Evolutionary conservation across 192 early-diverging fungal genomes (phyloP).

Genomic region (Chytriomyces sp.): DNA sequence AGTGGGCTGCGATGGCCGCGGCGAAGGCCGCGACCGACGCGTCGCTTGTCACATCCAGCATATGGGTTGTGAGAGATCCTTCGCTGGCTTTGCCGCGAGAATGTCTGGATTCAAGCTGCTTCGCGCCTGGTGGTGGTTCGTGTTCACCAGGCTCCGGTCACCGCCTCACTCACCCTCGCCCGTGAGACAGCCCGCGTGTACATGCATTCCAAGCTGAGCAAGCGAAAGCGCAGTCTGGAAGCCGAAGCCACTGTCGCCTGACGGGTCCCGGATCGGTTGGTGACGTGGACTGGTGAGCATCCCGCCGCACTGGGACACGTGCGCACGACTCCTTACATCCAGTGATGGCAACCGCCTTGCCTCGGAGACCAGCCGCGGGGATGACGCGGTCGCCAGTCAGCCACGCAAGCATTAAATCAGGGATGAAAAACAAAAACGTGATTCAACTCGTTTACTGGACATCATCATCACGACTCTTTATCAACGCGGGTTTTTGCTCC

Average conservation of each 20-base stretch:
- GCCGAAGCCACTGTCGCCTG: constrained; percentile 44
- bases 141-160: constrained; percentile 2
- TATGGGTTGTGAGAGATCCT: constrained; percentile 19
- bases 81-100: neutral
- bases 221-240: constrained; percentile 22
- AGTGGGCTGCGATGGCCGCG: neutral
- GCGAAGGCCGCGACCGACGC: constrained; percentile 21
- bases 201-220: constrained; percentile 10
- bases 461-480: no score
- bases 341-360: constrained; percentile 31
- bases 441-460: no score
- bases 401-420: no score
- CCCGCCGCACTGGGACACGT: neutral
- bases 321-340: constrained; percentile 25
- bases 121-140: neutral
- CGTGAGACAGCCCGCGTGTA: constrained; percentile 38
- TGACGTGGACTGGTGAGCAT: neutral
- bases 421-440: no score
- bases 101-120: neutral
- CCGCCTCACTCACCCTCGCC: constrained; percentile 14
- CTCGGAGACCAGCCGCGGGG: no score
- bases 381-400: no score
- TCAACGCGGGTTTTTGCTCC: no score
- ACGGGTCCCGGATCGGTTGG: no score
- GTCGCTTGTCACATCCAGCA: constrained; percentile 42